These are phyloP conservation scores for Podila clonocystis DNA, from an alignment of 192 early-diverging fungal genomes.

Conservation along the genomic window DNA sequence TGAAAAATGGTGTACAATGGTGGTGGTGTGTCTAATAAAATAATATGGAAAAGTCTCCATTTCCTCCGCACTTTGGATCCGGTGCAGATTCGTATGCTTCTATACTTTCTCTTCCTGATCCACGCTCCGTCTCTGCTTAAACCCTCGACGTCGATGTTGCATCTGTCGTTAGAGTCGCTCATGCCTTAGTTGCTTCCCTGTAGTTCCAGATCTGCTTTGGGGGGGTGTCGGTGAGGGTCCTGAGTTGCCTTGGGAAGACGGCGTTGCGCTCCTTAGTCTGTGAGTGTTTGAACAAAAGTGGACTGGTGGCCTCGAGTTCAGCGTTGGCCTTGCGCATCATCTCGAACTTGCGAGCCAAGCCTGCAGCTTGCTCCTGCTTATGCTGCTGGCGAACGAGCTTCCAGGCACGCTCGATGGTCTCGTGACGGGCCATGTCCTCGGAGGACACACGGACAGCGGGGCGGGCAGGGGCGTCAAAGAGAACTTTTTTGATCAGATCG, in stretches of 20 bases:
- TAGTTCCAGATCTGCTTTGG: constrained; percentile 77
- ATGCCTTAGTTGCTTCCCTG: constrained; percentile 50
- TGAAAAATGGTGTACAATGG: constrained; percentile 30
- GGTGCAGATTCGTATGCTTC: background rate
- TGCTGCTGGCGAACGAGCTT: constrained; percentile 62
- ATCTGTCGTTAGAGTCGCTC: background rate
- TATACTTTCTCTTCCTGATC: background rate
- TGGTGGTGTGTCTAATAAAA: constrained; percentile 6
- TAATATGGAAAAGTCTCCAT: constrained; percentile 1
- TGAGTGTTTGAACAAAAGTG: constrained; percentile 70
- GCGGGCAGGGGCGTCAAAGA: constrained; percentile 65
- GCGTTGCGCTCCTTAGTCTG: constrained; percentile 63
- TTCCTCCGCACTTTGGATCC: background rate
- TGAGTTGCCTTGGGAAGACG: constrained; percentile 77
- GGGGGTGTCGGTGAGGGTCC: constrained; percentile 80
- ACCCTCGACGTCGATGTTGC: background rate
- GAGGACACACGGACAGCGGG: constrained; percentile 57
- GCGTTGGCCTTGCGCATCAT: constrained; percentile 72
- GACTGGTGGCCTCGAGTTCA: constrained; percentile 68
- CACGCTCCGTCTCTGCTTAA: background rate
- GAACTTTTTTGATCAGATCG: constrained; percentile 76
- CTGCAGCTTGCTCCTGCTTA: constrained; percentile 54
- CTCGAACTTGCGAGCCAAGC: constrained; percentile 66
- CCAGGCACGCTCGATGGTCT: constrained; percentile 79
- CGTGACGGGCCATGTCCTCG: constrained; percentile 70